Evolutionary conservation across 805 yeast genomes (phyloP).

Genomic region (Pichia membranifaciens): DNA sequence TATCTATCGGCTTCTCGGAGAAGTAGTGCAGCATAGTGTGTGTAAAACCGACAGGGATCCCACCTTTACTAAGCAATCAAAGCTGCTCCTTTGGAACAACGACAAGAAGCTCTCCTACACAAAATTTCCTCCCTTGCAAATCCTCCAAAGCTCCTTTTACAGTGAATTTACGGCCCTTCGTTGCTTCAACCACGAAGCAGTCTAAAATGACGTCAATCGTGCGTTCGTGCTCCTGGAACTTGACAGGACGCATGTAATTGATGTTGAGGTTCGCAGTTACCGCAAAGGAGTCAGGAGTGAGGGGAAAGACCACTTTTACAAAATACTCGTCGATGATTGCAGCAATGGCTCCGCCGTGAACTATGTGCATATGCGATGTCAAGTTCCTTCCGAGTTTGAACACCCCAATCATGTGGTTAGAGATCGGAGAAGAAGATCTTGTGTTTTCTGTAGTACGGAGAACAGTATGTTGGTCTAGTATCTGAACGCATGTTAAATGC

Average conservation of each 20-base stretch:
- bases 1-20: too few relatives aligned
- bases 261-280: conserved; percentile 45
- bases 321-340: conserved; percentile 49
- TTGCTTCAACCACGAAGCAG: conserved; percentile 18
- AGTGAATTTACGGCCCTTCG: conserved; percentile 16
- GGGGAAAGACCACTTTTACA: conserved; percentile 45
- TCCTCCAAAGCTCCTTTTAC: conserved; percentile 21
- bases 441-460: neutral
- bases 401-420: conserved; percentile 39
- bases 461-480: neutral
- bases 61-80: too few relatives aligned
- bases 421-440: conserved; percentile 10
- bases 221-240: conserved; percentile 11
- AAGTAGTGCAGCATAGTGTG: too few relatives aligned
- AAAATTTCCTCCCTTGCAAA: conserved; percentile 17
- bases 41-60: too few relatives aligned
- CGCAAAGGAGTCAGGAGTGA: conserved; percentile 39
- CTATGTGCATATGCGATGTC: conserved; percentile 42
- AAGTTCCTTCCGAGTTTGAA: conserved; percentile 42
- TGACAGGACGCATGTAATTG: conserved; percentile 32
- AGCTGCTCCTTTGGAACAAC: conserved; percentile 19
- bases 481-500: neutral
- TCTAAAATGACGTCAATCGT: conserved; percentile 19
- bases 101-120: conserved; percentile 23
- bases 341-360: conserved; percentile 51